Evolutionary conservation across 352 stramenopile species (phyloP).

Genomic region (Pythium scleroteichum): DNA sequence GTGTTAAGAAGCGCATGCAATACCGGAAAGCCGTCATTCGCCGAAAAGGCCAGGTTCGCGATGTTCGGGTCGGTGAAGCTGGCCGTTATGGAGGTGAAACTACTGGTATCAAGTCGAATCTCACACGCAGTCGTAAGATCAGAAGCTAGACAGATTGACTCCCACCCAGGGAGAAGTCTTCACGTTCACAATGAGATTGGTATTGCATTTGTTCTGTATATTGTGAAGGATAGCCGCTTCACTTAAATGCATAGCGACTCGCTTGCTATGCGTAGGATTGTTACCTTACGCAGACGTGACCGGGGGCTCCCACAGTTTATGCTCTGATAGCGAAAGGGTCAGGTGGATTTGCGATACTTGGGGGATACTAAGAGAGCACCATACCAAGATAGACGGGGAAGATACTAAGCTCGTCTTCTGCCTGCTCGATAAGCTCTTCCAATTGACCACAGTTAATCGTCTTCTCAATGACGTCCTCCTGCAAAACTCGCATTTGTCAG

Average conservation of each 20-base stretch:
- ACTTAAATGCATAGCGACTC: no score
- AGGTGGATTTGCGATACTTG: not conserved
- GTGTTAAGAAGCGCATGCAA: conserved; percentile 98
- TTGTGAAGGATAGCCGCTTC: no score
- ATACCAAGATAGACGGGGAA: conserved; percentile 85
- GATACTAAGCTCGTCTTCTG: conserved; percentile 82
- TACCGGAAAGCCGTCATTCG: conserved; percentile 97
- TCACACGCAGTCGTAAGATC: conserved; percentile 90
- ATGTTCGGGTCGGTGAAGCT: conserved; percentile 86
- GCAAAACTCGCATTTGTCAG: not conserved
- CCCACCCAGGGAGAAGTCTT: no score
- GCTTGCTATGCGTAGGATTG: not conserved
- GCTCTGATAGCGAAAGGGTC: conserved; percentile 38
- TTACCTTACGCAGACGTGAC: conserved; percentile 40
- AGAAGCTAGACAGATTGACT: conserved; percentile 52
- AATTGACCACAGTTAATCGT: conserved; percentile 88
- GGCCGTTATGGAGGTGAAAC: conserved; percentile 88
- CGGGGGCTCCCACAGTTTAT: conserved; percentile 87
- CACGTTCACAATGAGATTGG: no score
- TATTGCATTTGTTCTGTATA: conserved; percentile 20
- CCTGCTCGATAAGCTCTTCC: conserved; percentile 88
- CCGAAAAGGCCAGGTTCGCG: conserved; percentile 96
- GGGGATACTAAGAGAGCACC: conserved; percentile 10
- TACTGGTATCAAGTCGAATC: conserved; percentile 90
- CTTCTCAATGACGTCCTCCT: conserved; percentile 83